A percentile compares a stretch with the other conserved stretches of the same genome.
phyloP scores from a whole-genome alignment of 805 yeast species.

The Saturnispora galanensis region DNA sequence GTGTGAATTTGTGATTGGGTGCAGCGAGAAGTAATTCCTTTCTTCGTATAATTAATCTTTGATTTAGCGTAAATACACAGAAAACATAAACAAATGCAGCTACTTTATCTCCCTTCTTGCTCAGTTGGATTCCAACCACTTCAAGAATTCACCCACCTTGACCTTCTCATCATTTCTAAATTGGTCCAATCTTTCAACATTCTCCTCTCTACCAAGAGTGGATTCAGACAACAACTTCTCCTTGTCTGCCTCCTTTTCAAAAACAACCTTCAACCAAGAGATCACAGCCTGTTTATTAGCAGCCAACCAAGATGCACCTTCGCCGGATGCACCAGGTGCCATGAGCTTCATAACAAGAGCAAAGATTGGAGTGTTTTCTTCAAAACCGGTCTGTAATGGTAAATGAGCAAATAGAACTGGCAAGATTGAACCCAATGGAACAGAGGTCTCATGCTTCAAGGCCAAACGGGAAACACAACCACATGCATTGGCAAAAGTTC shows the following conservation, averaged over 20 bases:
- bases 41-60: not conserved
- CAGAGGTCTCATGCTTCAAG: slow-evolving; percentile 55
- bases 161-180: slow-evolving; percentile 60
- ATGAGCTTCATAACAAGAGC: slow-evolving; percentile 65
- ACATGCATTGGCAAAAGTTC: slow-evolving; percentile 88
- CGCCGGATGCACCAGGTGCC: slow-evolving; percentile 27
- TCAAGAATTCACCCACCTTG: slow-evolving; percentile 61
- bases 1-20: not conserved
- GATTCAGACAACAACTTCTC: slow-evolving; percentile 60
- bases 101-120: not conserved
- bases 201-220: slow-evolving; percentile 79
- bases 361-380: slow-evolving; percentile 88
- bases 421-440: slow-evolving; percentile 69
- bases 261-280: slow-evolving; percentile 59
- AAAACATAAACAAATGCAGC: not conserved
- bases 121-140: slow-evolving; percentile 51
- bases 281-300: slow-evolving; percentile 52
- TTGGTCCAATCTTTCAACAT: slow-evolving; percentile 67
- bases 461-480: slow-evolving; percentile 96
- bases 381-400: slow-evolving; percentile 81
- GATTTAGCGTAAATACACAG: not conserved
- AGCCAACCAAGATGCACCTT: slow-evolving; percentile 45
- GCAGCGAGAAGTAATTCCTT: not conserved
- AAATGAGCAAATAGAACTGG: slow-evolving; percentile 68
- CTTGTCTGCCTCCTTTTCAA: slow-evolving; percentile 66